Conservation (phyloP, 225 moss, liverwort and hornwort genomes). For the Takakia lepidozioides region DNA sequence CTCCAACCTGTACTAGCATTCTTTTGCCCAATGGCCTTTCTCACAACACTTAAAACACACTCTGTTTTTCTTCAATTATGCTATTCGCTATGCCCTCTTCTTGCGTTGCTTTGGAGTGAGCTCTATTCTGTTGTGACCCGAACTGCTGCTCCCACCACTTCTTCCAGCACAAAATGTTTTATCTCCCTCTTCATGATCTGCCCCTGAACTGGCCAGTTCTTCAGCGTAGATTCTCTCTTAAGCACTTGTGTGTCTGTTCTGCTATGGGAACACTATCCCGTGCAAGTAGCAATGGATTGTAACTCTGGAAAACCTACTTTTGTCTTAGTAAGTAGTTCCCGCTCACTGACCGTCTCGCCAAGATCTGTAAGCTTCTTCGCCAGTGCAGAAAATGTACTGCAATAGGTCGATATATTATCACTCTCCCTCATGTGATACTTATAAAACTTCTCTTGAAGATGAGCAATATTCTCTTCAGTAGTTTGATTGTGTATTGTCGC, state of each 20-base stretch:
- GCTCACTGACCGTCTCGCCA: slow-evolving; percentile 1
- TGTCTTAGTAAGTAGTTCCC: neutral
- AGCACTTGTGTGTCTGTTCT: neutral
- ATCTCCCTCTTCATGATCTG: neutral
- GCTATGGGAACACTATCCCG: slow-evolving; percentile 4
- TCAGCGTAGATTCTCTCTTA: neutral
- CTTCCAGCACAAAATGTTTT: neutral
- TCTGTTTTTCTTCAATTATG: neutral
- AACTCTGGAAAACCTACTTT: slow-evolving; percentile 2
- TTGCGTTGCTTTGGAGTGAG: neutral
- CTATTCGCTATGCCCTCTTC: neutral
- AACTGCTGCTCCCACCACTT: too few relatives aligned
- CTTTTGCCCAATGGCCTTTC: neutral
- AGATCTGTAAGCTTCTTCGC: neutral
- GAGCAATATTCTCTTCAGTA: neutral
- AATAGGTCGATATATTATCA: neutral
- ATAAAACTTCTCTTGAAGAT: slow-evolving; percentile 1
- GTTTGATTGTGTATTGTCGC: neutral
- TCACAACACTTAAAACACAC: neutral
- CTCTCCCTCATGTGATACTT: slow-evolving; percentile 1
- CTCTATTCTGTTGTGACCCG: neutral
- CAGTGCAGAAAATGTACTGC: neutral
- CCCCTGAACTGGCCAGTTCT: neutral
- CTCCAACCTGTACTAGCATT: too few relatives aligned
- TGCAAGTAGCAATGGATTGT: neutral